Evolutionary conservation across 2,329 filamentous ascomycete genomes (phyloP).

Genomic region (Neospermospora avenae): DNA sequence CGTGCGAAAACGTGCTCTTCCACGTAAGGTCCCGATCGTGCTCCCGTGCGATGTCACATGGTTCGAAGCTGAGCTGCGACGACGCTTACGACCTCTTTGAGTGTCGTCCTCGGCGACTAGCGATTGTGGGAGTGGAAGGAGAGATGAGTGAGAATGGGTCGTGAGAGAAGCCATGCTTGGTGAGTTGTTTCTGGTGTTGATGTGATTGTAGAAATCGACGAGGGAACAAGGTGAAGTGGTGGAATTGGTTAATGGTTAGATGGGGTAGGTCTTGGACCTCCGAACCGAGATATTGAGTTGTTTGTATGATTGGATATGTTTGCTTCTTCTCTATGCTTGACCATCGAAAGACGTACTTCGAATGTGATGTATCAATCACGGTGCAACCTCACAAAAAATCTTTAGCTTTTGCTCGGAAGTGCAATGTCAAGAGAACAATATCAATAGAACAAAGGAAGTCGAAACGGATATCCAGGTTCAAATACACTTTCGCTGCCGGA

Average conservation of each 20-base stretch:
- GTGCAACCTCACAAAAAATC: neutral
- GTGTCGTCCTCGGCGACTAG: constrained; percentile 21
- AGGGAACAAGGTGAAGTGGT: too few relatives aligned
- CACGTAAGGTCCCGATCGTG: constrained; percentile 25
- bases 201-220: neutral
- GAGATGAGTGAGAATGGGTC: neutral
- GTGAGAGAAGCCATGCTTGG: neutral
- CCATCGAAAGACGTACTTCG: neutral
- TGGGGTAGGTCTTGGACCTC: neutral
- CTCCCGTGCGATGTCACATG: constrained; percentile 18
- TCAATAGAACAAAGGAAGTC: too few relatives aligned
- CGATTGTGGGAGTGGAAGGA: neutral
- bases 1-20: constrained; percentile 29
- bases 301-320: neutral
- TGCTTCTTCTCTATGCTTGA: neutral
- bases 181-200: neutral
- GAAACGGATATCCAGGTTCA: neutral
- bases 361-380: neutral
- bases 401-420: neutral
- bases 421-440: neutral
- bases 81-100: constrained; percentile 32
- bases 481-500: neutral
- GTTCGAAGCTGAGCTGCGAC: constrained; percentile 21
- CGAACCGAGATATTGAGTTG: neutral
- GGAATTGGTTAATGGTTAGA: neutral